These are phyloP conservation scores for Phyllosticta citriasiana DNA, from an alignment of 2,329 filamentous ascomycete species.

Conservation along the genomic window DNA sequence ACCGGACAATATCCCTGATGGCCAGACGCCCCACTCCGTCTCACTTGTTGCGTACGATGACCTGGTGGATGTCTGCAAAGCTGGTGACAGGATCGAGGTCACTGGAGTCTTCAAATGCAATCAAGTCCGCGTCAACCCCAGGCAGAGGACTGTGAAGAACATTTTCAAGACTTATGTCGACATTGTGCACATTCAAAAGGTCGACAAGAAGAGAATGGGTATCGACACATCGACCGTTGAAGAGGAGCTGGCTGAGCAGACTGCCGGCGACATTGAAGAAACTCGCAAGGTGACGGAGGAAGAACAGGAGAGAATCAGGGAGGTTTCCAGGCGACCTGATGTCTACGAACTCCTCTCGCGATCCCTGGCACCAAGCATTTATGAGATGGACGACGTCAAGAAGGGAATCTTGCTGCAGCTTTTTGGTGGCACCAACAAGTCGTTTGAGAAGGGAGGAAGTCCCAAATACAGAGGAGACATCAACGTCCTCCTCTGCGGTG, in stretches of 20 bases:
- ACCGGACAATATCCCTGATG: conserved; percentile 85
- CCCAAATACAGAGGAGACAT: conserved; percentile 96
- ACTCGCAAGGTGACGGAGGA: conserved; percentile 73
- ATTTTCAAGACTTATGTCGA: conserved; percentile 98
- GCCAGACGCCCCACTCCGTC: conserved; percentile 94
- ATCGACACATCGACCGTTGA: conserved; percentile 83
- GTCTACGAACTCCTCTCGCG: conserved; percentile 88
- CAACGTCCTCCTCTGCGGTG: conserved; percentile 91
- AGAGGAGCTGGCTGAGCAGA: conserved; percentile 64
- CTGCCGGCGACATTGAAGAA: conserved; percentile 66
- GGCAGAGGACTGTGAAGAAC: conserved; percentile 84
- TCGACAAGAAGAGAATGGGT: conserved; percentile 89
- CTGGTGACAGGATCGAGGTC: conserved; percentile 88
- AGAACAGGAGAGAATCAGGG: conserved; percentile 80
- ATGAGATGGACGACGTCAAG: conserved; percentile 98
- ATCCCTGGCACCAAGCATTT: conserved; percentile 87
- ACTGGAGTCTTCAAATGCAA: conserved; percentile 96
- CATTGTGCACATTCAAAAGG: conserved; percentile 89
- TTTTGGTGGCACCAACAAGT: conserved; percentile 96
- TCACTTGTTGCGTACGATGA: conserved; percentile 96
- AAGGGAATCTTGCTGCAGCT: conserved; percentile 95
- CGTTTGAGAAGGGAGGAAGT: conserved; percentile 90
- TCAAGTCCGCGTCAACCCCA: conserved; percentile 85
- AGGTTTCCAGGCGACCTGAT: conserved; percentile 68
- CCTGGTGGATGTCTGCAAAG: conserved; percentile 94